Base-by-base conservation (phyloP, 352 stramenopile genomes). In the Phytophthora foliorum region DNA sequence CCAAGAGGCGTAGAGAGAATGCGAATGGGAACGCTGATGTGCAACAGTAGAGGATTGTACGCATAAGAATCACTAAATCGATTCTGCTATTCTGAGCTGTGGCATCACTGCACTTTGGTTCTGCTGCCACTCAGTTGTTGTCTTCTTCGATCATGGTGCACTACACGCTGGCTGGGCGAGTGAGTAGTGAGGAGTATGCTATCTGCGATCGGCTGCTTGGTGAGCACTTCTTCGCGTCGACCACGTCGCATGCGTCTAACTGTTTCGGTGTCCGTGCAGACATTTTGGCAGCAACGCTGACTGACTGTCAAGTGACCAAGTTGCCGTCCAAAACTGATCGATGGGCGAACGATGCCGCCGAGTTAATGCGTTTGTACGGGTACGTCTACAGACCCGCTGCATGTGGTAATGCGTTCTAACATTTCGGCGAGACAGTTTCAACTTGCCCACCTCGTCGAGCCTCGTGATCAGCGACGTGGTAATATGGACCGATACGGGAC, bases 201-300 rank as follows among this genome's bases (percentile, higher is more conserved):
- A 86, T 92, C 54, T 92, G 86, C 55, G 86, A 92, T 56, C 80
- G 86, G 11, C 62, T 93, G 10, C 69, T 92, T 8, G 86, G 86
- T 93, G 66, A 32, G 71, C 4, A 55, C 16, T 42, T n/a, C 21
- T 45, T 45, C 19, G 34, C 9, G 32, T 41, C 7, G 34, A 41
- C 5, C 13, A 8, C 34, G n/a, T 38, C n/a, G 11, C 34, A 41
- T 41, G 14, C 34, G 34, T 48, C 19, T 48, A 25, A 27, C 24
- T 17, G 14, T 39, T 48, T 21, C 19, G 27, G 13, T 27, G 2
- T 19, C 5, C 41, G 9, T 25, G 31, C 32, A 93, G 85, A 91
- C 59, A 90, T 91, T 34, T 50, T 93, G 17, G 58, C 71, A 4
- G 67, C 76, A 27, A 77, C 70, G 6, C 67, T 93, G 41, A 81